These are phyloP conservation scores for Dictyostelium capitatum DNA, from an alignment of 78 protist genomes.

Conservation along the genomic window DNA sequence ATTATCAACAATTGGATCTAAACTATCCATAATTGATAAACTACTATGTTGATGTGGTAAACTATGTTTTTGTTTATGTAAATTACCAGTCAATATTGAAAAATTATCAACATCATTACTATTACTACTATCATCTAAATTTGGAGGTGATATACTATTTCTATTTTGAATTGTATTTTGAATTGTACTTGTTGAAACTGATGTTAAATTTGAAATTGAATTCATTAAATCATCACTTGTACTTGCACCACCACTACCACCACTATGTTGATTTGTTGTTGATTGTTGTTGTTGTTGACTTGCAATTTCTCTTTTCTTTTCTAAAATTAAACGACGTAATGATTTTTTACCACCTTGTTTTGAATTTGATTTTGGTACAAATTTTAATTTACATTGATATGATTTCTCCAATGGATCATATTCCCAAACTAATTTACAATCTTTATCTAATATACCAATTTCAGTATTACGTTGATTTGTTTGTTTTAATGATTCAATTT, in stretches of 20 bases:
- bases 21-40: background rate
- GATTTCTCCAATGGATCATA: slow-evolving; percentile 1
- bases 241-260: background rate
- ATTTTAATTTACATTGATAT: slow-evolving; percentile 40
- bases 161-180: background rate
- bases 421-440: slow-evolving; percentile 71
- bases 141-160: background rate
- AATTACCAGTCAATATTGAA: background rate
- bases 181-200: background rate
- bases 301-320: slow-evolving; percentile 54
- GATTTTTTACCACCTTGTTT: background rate
- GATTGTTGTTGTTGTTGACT: background rate
- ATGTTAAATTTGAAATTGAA: background rate
- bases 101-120: background rate
- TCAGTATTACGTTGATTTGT: background rate
- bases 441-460: slow-evolving; percentile 15
- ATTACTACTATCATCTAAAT: background rate
- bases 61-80: background rate
- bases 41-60: background rate
- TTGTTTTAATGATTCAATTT: background rate
- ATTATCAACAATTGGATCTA: no score
- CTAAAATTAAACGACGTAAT: slow-evolving; percentile 27
- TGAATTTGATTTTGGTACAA: background rate
- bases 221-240: background rate
- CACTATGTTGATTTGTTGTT: no score